Conservation (phyloP, 73 alveolate genomes). For the Effrenium voratum region DNA sequence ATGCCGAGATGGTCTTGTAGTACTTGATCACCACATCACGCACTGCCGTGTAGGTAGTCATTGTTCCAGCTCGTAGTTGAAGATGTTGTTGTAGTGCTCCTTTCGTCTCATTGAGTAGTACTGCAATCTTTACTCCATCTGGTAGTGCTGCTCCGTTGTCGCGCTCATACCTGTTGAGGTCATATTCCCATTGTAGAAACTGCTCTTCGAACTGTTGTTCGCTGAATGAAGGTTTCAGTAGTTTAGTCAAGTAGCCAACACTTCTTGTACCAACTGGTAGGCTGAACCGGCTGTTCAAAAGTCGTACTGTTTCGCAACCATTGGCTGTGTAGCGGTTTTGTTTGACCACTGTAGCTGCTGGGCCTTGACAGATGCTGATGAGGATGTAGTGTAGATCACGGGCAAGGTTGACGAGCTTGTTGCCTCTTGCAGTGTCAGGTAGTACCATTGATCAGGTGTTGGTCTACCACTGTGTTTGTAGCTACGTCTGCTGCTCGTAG, state of each 20-base stretch:
- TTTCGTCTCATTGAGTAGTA: background rate
- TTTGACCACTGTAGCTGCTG: constrained; percentile 22
- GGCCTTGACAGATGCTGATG: background rate
- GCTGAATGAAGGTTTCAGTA: constrained; percentile 25
- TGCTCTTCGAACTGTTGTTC: background rate
- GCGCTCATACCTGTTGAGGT: background rate
- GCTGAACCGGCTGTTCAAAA: background rate
- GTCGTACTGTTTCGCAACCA: background rate
- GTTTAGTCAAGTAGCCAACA: background rate
- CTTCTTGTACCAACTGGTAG: background rate
- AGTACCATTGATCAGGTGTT: too few species aligned
- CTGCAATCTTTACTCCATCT: background rate
- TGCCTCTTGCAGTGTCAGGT: background rate
- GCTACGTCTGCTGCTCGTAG: too few species aligned
- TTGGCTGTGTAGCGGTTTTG: background rate
- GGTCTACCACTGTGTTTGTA: background rate
- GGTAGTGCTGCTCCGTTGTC: constrained; percentile 21
- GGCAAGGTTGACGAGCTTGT: background rate
- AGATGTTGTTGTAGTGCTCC: constrained; percentile 15
- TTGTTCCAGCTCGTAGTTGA: background rate
- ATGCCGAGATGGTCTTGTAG: background rate
- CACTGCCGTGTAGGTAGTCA: background rate
- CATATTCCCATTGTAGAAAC: constrained; percentile 9
- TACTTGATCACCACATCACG: background rate
- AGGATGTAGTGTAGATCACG: background rate